These are phyloP conservation scores for Thecaphora thlaspeos DNA, from an alignment of 1,284 basidiomycete species.

Conservation along the genomic window DNA sequence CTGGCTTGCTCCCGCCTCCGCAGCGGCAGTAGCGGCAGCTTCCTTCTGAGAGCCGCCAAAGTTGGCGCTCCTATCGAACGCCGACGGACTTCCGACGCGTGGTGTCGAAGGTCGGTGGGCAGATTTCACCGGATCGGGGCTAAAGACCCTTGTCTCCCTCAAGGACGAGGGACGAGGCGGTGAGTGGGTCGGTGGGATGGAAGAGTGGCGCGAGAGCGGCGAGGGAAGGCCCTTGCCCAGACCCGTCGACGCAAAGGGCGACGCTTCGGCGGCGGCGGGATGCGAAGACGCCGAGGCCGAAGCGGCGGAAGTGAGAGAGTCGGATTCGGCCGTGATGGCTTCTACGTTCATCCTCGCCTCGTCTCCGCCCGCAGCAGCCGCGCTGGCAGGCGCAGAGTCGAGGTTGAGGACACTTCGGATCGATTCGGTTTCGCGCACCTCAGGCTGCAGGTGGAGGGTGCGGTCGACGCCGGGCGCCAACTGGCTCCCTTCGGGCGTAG, in stretches of 20 bases:
- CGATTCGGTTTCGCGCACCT: not conserved
- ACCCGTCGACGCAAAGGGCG: not conserved
- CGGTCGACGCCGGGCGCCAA: conserved; percentile 4
- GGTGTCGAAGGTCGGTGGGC: conserved; percentile 17
- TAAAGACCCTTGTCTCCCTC: conserved; percentile 16
- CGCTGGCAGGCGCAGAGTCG: conserved; percentile 5
- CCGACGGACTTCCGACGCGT: conserved; percentile 25
- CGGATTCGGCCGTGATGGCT: conserved; percentile 21
- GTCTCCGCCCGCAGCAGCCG: no score
- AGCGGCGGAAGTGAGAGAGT: conserved; percentile 2
- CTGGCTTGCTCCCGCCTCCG: not conserved
- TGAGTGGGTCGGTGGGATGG: not conserved
- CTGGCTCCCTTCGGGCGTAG: conserved; percentile 20
- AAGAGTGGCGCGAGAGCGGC: conserved; percentile 8
- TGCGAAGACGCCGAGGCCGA: not conserved
- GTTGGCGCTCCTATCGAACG: conserved; percentile 1
- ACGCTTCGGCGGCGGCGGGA: no score
- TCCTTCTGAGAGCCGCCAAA: conserved; percentile 1
- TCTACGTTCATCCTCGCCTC: conserved; percentile 15
- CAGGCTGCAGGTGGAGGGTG: not conserved
- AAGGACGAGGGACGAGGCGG: not conserved
- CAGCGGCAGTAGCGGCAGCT: not conserved
- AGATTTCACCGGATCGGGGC: conserved; percentile 31
- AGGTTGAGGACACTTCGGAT: not conserved
- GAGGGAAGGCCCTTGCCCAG: conserved; percentile 13